Evolutionary conservation across 768 basidiomycete genomes (phyloP), one percentile per base, ranked within the genome.

Genomic region (Podaxis sp.): DNA sequence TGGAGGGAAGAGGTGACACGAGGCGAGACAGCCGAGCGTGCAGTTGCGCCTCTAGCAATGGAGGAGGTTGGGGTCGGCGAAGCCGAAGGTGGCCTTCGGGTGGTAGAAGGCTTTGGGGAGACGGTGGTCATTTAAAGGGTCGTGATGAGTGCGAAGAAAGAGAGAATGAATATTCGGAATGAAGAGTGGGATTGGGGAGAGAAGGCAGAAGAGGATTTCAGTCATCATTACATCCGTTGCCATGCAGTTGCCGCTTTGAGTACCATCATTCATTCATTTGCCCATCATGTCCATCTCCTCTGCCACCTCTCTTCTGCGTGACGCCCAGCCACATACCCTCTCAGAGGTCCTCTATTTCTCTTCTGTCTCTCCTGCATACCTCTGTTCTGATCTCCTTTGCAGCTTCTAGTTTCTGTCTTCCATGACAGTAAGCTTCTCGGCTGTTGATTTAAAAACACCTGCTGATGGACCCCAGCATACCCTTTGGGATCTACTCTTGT

Each of bases 11-110:
- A 80, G 53, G 83, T 68, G 6, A 77, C 73, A 67, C 89, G 85
- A 22, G 87, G 76, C 51, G 85, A 80, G 4, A 82, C 84, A 11
- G 88, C 85, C 30, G 89, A 84, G 65, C 92, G 87, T 15, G 87
- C 83, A 26, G 86, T 83, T 19, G 87, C 81, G 55, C 85, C 81
- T 66, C 81, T 81, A 17, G 84, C 68, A 44, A 86, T 77, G 9
- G 83, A 70, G 3, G 81, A 64, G 3, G 82, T 72, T 2, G 83
- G 75, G 4, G 82, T 73, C 39, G 81, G 75, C 11, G 80, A 71
- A n/a, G 81, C 71, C 19, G 81, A 70, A 51, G 78, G 71, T 5
- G 81, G 68, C 22, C 79, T 70, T 61, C 85, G 72, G 36, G 80
- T 74, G 33, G 84, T 77, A 52, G 81, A 78, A 54, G 79, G 72